phyloP scores from a whole-genome alignment of 2,329 filamentous ascomycete genomes.

The Aspergillus caelatus region DNA sequence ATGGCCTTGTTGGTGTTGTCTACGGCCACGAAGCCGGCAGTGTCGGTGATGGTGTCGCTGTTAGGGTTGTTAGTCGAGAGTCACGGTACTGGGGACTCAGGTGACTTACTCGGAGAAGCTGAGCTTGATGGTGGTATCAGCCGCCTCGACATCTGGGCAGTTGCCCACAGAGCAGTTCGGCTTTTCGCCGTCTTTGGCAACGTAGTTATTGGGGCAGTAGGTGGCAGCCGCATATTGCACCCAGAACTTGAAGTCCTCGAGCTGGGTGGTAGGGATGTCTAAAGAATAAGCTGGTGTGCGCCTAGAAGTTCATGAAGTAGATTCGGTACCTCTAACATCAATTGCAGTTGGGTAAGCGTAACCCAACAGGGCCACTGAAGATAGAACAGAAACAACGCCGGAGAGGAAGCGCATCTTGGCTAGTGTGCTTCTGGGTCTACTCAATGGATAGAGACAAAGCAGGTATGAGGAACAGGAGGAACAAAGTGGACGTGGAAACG shows the following conservation, averaged over 20 bases:
- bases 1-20: constrained; percentile 48
- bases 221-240: constrained; percentile 55
- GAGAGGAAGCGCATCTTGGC: constrained; percentile 1
- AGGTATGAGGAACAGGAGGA: not conserved
- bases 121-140: constrained; percentile 35
- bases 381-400: not conserved
- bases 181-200: constrained; percentile 40
- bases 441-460: not conserved
- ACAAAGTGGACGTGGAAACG: not conserved
- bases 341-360: not conserved
- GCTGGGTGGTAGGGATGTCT: constrained; percentile 2
- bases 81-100: too few relatives aligned
- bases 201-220: constrained; percentile 53
- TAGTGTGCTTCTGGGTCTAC: not conserved
- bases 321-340: not conserved
- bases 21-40: constrained; percentile 52
- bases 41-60: constrained; percentile 37
- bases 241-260: constrained; percentile 44
- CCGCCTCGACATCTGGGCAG: constrained; percentile 48
- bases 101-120: constrained; percentile 51
- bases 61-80: not conserved
- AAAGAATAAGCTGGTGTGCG: not conserved
- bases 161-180: constrained; percentile 47
- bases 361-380: not conserved
- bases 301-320: too few relatives aligned